Evolutionary conservation across 805 yeast genomes (phyloP).

Genomic region (Saccharomyces mikatae): DNA sequence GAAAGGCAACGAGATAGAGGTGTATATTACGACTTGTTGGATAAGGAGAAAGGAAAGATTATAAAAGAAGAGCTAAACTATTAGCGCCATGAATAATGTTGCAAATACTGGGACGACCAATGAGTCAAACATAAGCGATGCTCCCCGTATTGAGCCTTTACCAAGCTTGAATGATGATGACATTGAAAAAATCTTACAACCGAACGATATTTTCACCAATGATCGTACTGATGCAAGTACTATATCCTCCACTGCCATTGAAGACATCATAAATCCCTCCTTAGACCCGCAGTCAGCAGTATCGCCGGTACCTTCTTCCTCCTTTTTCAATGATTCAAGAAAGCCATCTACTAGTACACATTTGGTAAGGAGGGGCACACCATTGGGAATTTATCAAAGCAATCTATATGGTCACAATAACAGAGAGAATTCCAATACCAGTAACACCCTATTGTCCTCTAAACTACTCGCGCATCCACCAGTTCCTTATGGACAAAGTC

Average conservation of each 20-base stretch:
- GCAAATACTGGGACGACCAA: neutral
- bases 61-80: neutral
- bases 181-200: conserved; percentile 18
- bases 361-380: conserved; percentile 11
- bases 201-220: conserved; percentile 10
- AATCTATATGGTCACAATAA: neutral
- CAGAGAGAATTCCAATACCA: neutral
- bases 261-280: conserved; percentile 27
- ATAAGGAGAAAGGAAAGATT: neutral
- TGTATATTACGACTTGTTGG: neutral
- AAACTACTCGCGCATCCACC: conserved; percentile 8
- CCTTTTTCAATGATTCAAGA: neutral
- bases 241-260: conserved; percentile 13
- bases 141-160: neutral
- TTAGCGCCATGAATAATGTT: neutral
- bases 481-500: conserved; percentile 5
- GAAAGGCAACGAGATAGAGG: neutral
- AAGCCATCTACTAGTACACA: conserved; percentile 5
- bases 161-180: conserved; percentile 22
- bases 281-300: conserved; percentile 12
- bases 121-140: neutral
- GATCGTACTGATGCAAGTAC: neutral
- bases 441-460: conserved; percentile 2
- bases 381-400: conserved; percentile 10
- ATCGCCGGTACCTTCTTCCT: conserved; percentile 3